These are phyloP conservation scores for Coniochaeta sp. DNA, from an alignment of 2,329 filamentous ascomycete species.

Conservation along the genomic window DNA sequence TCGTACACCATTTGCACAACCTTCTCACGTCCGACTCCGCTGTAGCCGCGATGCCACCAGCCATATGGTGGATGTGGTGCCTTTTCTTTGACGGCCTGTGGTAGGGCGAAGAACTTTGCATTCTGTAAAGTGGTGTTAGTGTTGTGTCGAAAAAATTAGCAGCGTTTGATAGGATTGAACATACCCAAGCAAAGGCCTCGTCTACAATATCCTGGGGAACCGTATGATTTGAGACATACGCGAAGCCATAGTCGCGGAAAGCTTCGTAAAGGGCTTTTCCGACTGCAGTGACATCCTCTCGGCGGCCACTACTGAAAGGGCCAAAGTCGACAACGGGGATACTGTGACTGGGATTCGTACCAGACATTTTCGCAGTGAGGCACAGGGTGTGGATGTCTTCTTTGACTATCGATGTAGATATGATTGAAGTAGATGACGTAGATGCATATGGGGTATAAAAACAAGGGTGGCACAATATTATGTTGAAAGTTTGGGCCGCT, in stretches of 20 bases:
- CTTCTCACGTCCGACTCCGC: conserved; percentile 26
- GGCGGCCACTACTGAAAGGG: conserved; percentile 3
- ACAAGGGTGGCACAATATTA: not conserved
- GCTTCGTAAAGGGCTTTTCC: conserved; percentile 14
- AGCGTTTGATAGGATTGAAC: conserved; percentile 26
- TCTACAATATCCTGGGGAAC: conserved; percentile 25
- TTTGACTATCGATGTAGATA: not conserved
- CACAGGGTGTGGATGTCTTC: not conserved
- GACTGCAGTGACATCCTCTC: conserved; percentile 4
- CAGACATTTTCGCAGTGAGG: not conserved
- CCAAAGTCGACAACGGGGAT: conserved; percentile 11
- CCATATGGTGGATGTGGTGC: conserved; percentile 22
- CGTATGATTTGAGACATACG: conserved; percentile 25
- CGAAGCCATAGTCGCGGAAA: conserved; percentile 24
- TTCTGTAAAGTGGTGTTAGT: conserved; percentile 11
- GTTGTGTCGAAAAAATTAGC: not conserved
- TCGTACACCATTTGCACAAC: conserved; percentile 25
- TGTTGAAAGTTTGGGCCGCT: not conserved
- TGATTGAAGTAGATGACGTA: not conserved
- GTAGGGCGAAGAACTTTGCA: conserved; percentile 21
- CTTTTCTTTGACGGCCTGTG: conserved; percentile 22
- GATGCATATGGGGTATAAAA: not conserved
- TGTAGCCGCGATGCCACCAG: conserved; percentile 29
- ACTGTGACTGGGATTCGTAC: not conserved
- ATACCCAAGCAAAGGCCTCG: conserved; percentile 25